phyloP scores from a whole-genome alignment of 495 filamentous ascomycete species.

The Acidiella bohemica region DNA sequence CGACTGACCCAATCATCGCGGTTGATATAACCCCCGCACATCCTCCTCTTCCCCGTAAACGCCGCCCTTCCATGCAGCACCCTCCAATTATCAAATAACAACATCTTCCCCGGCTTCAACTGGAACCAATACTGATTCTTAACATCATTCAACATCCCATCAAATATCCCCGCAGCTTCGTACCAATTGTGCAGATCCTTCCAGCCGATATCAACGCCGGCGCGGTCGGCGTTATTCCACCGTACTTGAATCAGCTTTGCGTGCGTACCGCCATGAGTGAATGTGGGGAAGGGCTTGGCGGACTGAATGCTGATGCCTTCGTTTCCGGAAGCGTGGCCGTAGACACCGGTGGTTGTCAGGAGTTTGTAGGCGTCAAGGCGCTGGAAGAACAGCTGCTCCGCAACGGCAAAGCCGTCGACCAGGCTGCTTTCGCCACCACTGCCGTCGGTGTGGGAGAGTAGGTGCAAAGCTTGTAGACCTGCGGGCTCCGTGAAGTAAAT shows the following conservation, averaged over 20 bases:
- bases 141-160: constrained; percentile 14
- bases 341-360: constrained; percentile 41
- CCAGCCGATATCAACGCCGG: constrained; percentile 36
- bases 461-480: constrained; percentile 79
- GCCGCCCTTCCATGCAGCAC: constrained; percentile 71
- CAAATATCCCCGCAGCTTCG: constrained; percentile 41
- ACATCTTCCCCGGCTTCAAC: constrained; percentile 58
- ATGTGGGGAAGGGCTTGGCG: constrained; percentile 48
- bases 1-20: constrained; percentile 75
- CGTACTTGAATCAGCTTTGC: constrained; percentile 49
- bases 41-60: constrained; percentile 70
- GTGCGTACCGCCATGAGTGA: constrained; percentile 38
- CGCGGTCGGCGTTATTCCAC: constrained; percentile 88
- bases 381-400: constrained; percentile 38
- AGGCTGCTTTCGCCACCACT: constrained; percentile 59
- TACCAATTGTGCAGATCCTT: constrained; percentile 51
- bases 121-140: constrained; percentile 54
- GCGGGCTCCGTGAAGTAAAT: constrained; percentile 88
- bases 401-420: constrained; percentile 71
- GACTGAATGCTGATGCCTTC: constrained; percentile 66
- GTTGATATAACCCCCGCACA: constrained; percentile 82
- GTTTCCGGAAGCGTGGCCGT: constrained; percentile 75
- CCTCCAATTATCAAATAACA: constrained; percentile 93
- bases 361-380: constrained; percentile 37
- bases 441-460: constrained; percentile 61